A percentile compares a stretch with the other conserved stretches of the same genome.
These are phyloP conservation scores for Ustulina deusta DNA, from an alignment of 2,329 filamentous ascomycete genomes.

Conservation along the genomic window DNA sequence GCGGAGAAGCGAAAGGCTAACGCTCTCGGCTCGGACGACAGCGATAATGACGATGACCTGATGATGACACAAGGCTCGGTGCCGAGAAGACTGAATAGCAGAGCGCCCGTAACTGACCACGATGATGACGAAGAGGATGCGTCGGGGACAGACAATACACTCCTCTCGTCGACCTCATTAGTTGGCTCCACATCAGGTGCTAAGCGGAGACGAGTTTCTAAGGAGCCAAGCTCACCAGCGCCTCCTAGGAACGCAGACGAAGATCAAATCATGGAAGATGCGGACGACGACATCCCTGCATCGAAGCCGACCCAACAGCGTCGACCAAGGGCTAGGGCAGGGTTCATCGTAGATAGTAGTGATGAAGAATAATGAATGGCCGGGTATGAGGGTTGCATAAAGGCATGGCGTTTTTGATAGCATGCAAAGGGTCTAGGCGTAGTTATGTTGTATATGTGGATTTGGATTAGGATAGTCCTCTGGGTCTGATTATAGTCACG, in stretches of 20 bases:
- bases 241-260: slow-evolving; percentile 37
- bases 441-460: slow-evolving; percentile 20
- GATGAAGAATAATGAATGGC: slow-evolving; percentile 63
- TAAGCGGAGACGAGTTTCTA: slow-evolving; percentile 49
- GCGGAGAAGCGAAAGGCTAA: slow-evolving; percentile 49
- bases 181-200: slow-evolving; percentile 38
- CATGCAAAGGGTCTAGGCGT: neutral
- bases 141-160: slow-evolving; percentile 53
- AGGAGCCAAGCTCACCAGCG: slow-evolving; percentile 37
- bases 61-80: slow-evolving; percentile 42
- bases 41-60: slow-evolving; percentile 50
- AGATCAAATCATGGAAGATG: slow-evolving; percentile 42
- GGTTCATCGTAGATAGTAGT: slow-evolving; percentile 70
- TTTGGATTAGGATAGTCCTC: neutral
- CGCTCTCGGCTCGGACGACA: slow-evolving; percentile 45
- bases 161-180: slow-evolving; percentile 56
- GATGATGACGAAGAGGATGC: slow-evolving; percentile 45
- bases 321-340: slow-evolving; percentile 61
- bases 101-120: slow-evolving; percentile 17
- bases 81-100: slow-evolving; percentile 11
- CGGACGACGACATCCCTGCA: slow-evolving; percentile 54
- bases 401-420: slow-evolving; percentile 38
- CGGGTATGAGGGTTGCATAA: slow-evolving; percentile 37
- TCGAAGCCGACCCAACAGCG: slow-evolving; percentile 53
- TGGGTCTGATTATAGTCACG: slow-evolving; percentile 9